Evolutionary conservation across 768 basidiomycete genomes (phyloP).

Genomic region (Lepiota brunneoincarnata): DNA sequence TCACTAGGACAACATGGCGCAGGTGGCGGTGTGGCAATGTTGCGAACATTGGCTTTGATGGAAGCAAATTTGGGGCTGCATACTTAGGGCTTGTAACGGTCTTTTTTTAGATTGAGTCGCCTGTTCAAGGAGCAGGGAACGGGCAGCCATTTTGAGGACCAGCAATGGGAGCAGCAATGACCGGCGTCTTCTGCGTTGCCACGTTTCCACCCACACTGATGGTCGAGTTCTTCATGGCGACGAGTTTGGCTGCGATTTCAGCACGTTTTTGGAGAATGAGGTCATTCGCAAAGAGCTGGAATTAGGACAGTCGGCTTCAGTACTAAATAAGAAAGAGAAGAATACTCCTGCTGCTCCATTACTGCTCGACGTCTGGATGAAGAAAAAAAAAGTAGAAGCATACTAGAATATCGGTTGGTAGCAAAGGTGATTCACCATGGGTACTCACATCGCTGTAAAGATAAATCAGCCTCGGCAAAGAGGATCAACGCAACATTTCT

Average conservation of each 20-base stretch:
- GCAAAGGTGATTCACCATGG: conserved; percentile 71
- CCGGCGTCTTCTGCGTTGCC: conserved; percentile 10
- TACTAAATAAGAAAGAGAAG: conserved; percentile 14
- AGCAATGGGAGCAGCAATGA: conserved; percentile 45
- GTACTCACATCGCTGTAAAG: conserved; percentile 69
- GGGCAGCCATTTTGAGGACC: conserved; percentile 90
- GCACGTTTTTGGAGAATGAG: conserved; percentile 83
- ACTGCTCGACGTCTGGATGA: conserved; percentile 51
- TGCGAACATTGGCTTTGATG: conserved; percentile 87
- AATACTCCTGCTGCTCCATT: conserved; percentile 44
- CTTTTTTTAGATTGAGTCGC: conserved; percentile 77
- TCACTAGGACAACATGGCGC: too few relatives aligned
- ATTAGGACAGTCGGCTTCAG: background rate
- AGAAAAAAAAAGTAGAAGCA: conserved; percentile 70
- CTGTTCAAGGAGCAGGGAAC: conserved; percentile 75
- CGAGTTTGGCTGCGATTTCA: conserved; percentile 83
- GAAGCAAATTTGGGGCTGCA: conserved; percentile 99
- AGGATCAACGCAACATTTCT: background rate
- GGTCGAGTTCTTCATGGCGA: conserved; percentile 71
- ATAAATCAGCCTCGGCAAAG: conserved; percentile 15
- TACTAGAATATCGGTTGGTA: conserved; percentile 50
- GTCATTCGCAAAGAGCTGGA: conserved; percentile 50
- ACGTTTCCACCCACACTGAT: conserved; percentile 23
- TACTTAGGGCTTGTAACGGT: conserved; percentile 96
- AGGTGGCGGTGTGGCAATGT: conserved; percentile 53